A percentile compares a stretch with the other conserved stretches of the same genome.
Conservation (phyloP, 75 land plant genomes). For the Pinus taeda region DNA sequence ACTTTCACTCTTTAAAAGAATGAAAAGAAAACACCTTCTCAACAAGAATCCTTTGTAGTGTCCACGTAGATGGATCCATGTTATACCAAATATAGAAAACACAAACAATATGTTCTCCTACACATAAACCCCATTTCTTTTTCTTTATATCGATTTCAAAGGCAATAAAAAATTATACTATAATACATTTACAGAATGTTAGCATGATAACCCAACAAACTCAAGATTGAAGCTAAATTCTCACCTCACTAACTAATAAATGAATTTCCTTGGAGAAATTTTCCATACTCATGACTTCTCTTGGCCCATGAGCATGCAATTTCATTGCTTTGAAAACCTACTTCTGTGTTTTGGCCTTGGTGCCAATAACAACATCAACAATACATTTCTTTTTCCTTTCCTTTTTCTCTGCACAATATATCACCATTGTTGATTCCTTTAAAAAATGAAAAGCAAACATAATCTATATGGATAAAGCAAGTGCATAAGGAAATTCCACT, state of each 20-base stretch:
- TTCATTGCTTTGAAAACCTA: slow-evolving; percentile 7
- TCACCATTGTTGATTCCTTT: slow-evolving; percentile 88
- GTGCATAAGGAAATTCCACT: background rate
- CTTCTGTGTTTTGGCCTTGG: slow-evolving; percentile 15
- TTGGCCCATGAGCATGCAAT: background rate
- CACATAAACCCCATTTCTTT: slow-evolving; percentile 9
- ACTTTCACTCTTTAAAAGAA: background rate
- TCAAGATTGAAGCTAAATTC: no score
- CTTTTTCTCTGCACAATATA: slow-evolving; percentile 75
- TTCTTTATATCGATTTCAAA: background rate
- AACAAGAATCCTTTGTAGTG: slow-evolving; percentile 37
- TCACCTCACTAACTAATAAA: background rate
- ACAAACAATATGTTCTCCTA: slow-evolving; percentile 30
- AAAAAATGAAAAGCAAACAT: background rate
- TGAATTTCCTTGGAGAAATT: background rate
- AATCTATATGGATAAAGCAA: background rate
- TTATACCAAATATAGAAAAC: slow-evolving; percentile 32
- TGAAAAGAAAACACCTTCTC: background rate
- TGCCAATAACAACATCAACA: slow-evolving; percentile 13
- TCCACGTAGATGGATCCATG: slow-evolving; percentile 31
- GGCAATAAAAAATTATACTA: background rate
- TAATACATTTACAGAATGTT: background rate
- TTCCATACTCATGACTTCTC: background rate
- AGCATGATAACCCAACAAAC: no score
- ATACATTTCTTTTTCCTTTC: slow-evolving; percentile 40